Base-by-base conservation (phyloP, 129 eudicot species). In the Ambrosia trifida region DNA sequence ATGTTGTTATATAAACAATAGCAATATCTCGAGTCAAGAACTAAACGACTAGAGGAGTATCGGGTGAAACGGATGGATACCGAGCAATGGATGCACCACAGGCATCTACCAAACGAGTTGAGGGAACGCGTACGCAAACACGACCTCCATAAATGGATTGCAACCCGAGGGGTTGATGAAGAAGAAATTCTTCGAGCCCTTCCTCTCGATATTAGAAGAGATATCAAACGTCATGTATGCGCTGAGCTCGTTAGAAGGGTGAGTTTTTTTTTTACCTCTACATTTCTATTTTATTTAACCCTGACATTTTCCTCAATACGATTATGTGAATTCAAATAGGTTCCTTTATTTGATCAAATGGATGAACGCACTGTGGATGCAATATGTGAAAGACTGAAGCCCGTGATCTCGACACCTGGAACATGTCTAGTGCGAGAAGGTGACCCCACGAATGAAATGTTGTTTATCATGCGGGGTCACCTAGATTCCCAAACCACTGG, bases 61-160 rank as follows among this genome's bases (percentile, higher is more conserved):
- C 74, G 97, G 66, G 82, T 91, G 13, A 85, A 76, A 75, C 77
- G 92, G 58, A 83, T 79, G 60, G 95, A 91, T 68, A 83, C 96
- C 0, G 97, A 91, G 65, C 85, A 88, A 68, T 91, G 97, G 97
- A 91, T 91, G 97, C 90, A 73, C 73, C 97, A 91, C 44, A 69
- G 97, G 10, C 95, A 88, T 35, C 72, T 88, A 19, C 97, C 97
- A 14, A 72, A 75, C 9, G 97, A 85, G 3, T 20, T 91, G 41
- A 88, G 77, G 84, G 78, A 85, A 62, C 78, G 89, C 16, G 88
- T 91, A 14, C 83, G 97, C 4, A 76, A 74, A 64, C 86, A 85
- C 61, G 91, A 85, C 76, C 85, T 73, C 13, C 86, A 85, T 58
- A 88, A 78, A 82, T 91, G 97, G 97, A 73, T 91, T 13, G 74